Evolutionary conservation across 2,329 filamentous ascomycete genomes (phyloP), one percentile per base, ranked within the genome.

Genomic region (Blastomyces gilchristii): DNA sequence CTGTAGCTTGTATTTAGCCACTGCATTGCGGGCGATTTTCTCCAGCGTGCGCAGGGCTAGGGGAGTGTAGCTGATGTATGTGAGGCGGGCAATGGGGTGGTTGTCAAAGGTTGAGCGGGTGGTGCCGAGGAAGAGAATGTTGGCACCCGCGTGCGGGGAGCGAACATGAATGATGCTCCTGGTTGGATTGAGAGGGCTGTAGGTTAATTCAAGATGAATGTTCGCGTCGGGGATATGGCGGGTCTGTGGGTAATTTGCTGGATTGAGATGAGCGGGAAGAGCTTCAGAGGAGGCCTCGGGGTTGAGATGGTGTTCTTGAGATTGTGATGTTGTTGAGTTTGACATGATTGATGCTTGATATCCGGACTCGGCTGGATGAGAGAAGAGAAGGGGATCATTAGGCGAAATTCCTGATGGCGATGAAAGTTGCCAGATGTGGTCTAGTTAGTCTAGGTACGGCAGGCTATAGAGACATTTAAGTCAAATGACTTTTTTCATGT

Each of bases 1-100:
- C 47, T 84, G 83, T 22, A 96, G 82, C 0, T 74, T 77, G 73
- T 96, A 86, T 12, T 75, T 70, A 18, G 76, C 75, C 3, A 92
- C 76, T 3, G 79, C 74, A 6, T 79, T 70, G 58, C 69, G 69
- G 11, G 77, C 77, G 58, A 78, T 79, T 16, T 64, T 62, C 1
- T 68, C 64, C 3, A 80, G 70, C 2, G 76, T 77, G 58, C 76
- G 77, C 31, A 79, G 67, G 2, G 76, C 73, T 0, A 80, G 71
- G 0, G 73, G 72, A 14, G 76, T 74, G 66, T 79, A 80, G 16
- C 73, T 69, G 1, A 75, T 76, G 64, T 80, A 80, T 62, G 76
- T 77, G n/a, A 80, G 73, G 57, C 76, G 76, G 0, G 74, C 70
- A 58, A 80, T 77, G 7, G 75, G 67, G 18, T 74, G 73, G 65